A percentile compares a stretch with the other conserved stretches of the same genome.
Conservation (phyloP, 2,329 filamentous ascomycete genomes). For the Didymella lethalis region DNA sequence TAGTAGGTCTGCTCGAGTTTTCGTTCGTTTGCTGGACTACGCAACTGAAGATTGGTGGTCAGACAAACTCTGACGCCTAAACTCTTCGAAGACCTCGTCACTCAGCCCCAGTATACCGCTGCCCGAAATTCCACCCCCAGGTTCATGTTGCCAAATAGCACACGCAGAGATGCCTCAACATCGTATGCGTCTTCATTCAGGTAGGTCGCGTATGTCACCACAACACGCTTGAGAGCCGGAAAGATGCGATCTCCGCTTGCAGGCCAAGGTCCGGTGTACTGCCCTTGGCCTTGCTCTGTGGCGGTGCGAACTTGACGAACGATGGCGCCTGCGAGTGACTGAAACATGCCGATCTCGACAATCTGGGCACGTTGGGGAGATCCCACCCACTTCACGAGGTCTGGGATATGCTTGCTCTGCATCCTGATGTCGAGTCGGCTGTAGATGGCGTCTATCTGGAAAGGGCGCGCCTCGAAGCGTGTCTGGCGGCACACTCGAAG, state of each 20-base stretch:
- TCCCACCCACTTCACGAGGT: not conserved
- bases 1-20: no score
- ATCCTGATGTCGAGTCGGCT: not conserved
- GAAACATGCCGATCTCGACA: constrained; percentile 2
- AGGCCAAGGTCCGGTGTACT: not conserved
- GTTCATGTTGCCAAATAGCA: not conserved
- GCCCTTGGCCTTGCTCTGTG: not conserved
- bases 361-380: not conserved
- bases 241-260: not conserved
- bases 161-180: not conserved
- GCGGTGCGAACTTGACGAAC: not conserved
- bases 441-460: not conserved
- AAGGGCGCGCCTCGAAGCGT: not conserved
- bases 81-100: no score
- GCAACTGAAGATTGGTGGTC: no score
- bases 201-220: not conserved
- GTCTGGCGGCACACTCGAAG: not conserved
- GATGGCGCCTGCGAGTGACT: constrained; percentile 2
- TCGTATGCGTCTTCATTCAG: not conserved
- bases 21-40: no score
- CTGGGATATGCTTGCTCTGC: not conserved
- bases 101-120: constrained; percentile 3
- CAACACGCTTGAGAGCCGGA: not conserved
- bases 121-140: not conserved
- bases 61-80: no score